Evolutionary conservation across 2,329 filamentous ascomycete species (phyloP).

Genomic region (Xylariaceae sp.): DNA sequence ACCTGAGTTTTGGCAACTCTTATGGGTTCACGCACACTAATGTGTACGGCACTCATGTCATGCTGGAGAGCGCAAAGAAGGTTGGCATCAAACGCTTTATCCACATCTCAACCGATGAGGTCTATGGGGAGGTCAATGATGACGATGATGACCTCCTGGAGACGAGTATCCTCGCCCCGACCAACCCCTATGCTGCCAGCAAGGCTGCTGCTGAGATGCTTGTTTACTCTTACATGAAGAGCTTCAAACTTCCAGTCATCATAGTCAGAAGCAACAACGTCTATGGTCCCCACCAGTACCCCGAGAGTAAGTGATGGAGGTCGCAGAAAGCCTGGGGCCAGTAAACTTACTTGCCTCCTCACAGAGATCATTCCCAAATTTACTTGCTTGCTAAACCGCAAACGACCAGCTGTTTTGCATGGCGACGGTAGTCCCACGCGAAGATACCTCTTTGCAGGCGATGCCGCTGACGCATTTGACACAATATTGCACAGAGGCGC

Average conservation of each 20-base stretch:
- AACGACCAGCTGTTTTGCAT: constrained; percentile 73
- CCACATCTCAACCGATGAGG: constrained; percentile 85
- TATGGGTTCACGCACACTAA: constrained; percentile 84
- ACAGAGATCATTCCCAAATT: constrained; percentile 86
- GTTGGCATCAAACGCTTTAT: constrained; percentile 76
- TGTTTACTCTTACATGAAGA: constrained; percentile 85
- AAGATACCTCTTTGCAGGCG: constrained; percentile 78
- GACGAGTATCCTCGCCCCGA: constrained; percentile 76
- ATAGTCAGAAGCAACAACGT: constrained; percentile 86
- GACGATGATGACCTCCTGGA: constrained; percentile 76
- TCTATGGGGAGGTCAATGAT: constrained; percentile 80
- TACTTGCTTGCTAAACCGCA: constrained; percentile 71
- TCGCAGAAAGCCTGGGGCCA: neutral
- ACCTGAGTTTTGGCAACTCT: constrained; percentile 82
- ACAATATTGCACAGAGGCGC: constrained; percentile 80
- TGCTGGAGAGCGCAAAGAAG: constrained; percentile 78
- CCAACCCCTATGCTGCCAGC: constrained; percentile 82
- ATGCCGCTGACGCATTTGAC: constrained; percentile 83
- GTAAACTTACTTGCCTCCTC: constrained; percentile 15
- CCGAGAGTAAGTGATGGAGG: constrained; percentile 68
- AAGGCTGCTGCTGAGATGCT: constrained; percentile 86
- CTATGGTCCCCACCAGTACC: constrained; percentile 84
- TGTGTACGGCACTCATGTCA: constrained; percentile 82
- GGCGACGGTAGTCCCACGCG: constrained; percentile 78
- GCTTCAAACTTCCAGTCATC: constrained; percentile 80